Base-by-base conservation (phyloP, 805 yeast species). In the Candida chauliodis region DNA sequence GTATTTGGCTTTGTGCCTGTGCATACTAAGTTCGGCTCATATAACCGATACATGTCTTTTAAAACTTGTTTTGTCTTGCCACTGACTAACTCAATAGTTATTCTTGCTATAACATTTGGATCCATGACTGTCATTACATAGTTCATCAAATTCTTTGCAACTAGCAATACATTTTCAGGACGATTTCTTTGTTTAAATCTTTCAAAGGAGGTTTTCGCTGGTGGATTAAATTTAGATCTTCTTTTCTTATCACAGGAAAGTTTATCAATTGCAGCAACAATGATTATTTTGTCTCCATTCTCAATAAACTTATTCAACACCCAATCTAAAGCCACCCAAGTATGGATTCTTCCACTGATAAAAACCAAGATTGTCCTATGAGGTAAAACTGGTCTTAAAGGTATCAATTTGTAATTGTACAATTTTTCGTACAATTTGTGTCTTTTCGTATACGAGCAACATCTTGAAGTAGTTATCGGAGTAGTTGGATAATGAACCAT, bases 321-420 rank as follows among this genome's bases (percentile, higher is more conserved):
- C 81, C 85, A 85, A 55, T 85, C 95, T 19, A 85, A 57, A 1
- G 88, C 79, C 8, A 83, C 87, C 95, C 95, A 85, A 0, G 93
- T 81, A 61, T 84, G 91, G 39, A 65, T 70, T 42, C 91, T 63
- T 2, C 88, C 95, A 47, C 80, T 70, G 21, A 85, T 65, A 52
- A 83, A 83, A 20, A 81, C 78, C 53, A 84, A 52, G 4, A 84
- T 65, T 1, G 73, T 71, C 49, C 89, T 65, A 26, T 66, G 63
- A 0, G 79, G 78, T 31, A 78, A 55, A 0, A 71, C 66, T 0
- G 76, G 73, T 11, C 46, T 46, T 16, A 52, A 36, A 14, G 57
- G 52, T 23, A 53, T 46, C 20, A 71, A 44, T 30, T 64, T 56
- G 2, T 65, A 63, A 11, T 61, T 48, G 42, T 75, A 76, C 37